Evolutionary conservation across 352 stramenopile species (phyloP), one percentile per base, ranked within the genome.

Genomic region (Globisporangium canariense): DNA sequence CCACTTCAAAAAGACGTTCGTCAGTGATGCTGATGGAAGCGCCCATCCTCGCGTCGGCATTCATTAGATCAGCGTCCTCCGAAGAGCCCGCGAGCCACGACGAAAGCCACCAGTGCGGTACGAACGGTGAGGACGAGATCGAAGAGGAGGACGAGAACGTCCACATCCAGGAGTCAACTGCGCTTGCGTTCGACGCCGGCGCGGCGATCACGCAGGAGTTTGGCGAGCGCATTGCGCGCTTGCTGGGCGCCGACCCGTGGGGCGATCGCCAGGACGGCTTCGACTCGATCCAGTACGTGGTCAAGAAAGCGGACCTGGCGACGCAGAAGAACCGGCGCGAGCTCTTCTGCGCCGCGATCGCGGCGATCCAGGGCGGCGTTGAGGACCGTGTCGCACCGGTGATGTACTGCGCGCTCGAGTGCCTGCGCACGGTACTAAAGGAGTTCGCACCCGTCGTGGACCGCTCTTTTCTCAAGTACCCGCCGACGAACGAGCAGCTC

Each of bases 381-480:
- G 83, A 91, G 9, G 86, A 93, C 64, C 81, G 81, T 22, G 83
- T 94, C 0, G 80, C 80, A 2, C 83, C 86, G 6, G 86, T 94
- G 55, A 90, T 94, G 81, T 94, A 88, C 71, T 94, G 86, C 47
- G 75, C 83, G 14, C 72, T 94, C n/a, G 81, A 94, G 36, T 91
- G 81, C 47, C 69, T 94, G 14, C 72, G 74, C 41, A 58, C 73
- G 16, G 65, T 93, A n/a, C 68, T 93, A 6, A 88, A 89, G 34
- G 79, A 81, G 58, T 91, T 89, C 61, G 56, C 77, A 6, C 76
- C 77, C 2, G 73, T 81, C 3, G 28, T 88, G 8, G 78, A 90
- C 18, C 71, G 71, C 1, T 67, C 60, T 22, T 86, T 84, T 43
- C 58, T 68, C 38, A 72, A 76, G 58, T 76, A 75, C 20, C 45